These are phyloP conservation scores for Thermothelomyces thermophilus DNA, from an alignment of 2,329 filamentous ascomycete species.

Conservation along the genomic window DNA sequence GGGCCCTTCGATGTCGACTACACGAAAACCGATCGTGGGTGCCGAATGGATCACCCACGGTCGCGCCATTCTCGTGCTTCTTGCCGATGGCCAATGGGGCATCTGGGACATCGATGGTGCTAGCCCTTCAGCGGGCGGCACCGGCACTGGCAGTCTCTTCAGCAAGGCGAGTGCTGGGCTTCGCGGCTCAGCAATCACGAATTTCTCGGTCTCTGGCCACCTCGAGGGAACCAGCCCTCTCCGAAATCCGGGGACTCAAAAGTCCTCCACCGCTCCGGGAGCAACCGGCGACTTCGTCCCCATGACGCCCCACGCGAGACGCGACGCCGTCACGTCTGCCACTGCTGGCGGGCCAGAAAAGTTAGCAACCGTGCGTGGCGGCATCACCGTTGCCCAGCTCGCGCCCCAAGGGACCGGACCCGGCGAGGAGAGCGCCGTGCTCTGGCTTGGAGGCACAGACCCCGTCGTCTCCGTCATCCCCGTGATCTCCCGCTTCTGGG, in stretches of 20 bases:
- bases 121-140: constrained; percentile 35
- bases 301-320: constrained; percentile 57
- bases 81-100: constrained; percentile 61
- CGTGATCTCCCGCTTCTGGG: constrained; percentile 51
- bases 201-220: constrained; percentile 52
- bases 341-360: constrained; percentile 42
- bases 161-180: constrained; percentile 47
- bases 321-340: constrained; percentile 43
- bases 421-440: constrained; percentile 47
- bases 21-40: constrained; percentile 54
- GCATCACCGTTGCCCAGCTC: constrained; percentile 44
- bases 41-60: constrained; percentile 57
- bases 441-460: constrained; percentile 52
- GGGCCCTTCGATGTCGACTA: constrained; percentile 35
- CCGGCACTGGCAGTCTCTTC: constrained; percentile 35
- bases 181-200: constrained; percentile 51
- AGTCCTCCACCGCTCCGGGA: constrained; percentile 28
- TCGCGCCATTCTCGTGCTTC: constrained; percentile 50
- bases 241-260: constrained; percentile 37
- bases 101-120: constrained; percentile 60
- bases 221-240: constrained; percentile 54
- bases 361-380: constrained; percentile 45
- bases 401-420: constrained; percentile 35
- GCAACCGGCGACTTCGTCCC: constrained; percentile 50
- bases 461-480: constrained; percentile 51